A percentile compares a stretch with the other conserved stretches of the same genome.
Conservation (phyloP, 1,139 yeast species). For the Taphrina wiesneri region DNA sequence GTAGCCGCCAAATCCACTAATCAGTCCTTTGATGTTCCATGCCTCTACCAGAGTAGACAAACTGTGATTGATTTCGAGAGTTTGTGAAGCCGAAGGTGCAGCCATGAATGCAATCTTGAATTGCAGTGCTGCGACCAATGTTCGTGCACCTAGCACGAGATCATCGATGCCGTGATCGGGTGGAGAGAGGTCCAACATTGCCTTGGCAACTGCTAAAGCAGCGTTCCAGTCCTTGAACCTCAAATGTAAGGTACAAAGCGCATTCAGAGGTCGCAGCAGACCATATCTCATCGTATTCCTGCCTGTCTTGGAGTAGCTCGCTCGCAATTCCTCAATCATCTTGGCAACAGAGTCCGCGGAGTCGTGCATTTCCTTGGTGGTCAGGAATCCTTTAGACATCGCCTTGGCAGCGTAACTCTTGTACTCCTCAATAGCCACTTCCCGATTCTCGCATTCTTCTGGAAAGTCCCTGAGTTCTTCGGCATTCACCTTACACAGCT, state of each 20-base stretch:
- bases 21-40: slow-evolving; percentile 8
- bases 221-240: slow-evolving; percentile 1
- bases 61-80: neutral
- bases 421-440: neutral
- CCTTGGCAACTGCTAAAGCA: neutral
- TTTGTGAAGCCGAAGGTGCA: neutral
- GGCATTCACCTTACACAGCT: slow-evolving; percentile 10
- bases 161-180: slow-evolving; percentile 12
- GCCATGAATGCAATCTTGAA: neutral
- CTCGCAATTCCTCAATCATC: neutral
- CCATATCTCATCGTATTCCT: neutral
- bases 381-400: neutral
- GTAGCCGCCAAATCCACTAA: slow-evolving; percentile 8
- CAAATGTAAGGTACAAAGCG: neutral
- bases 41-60: slow-evolving; percentile 2
- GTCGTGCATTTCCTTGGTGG: neutral
- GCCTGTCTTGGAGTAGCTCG: neutral
- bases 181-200: neutral
- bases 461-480: slow-evolving; percentile 2
- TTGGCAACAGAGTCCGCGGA: neutral
- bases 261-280: slow-evolving; percentile 13
- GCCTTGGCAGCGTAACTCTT: neutral
- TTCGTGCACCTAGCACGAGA: neutral
- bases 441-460: neutral
- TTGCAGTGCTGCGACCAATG: neutral